Conservation (phyloP, 2,329 filamentous ascomycete species). For the Cladosporium austrohemisphaericum region DNA sequence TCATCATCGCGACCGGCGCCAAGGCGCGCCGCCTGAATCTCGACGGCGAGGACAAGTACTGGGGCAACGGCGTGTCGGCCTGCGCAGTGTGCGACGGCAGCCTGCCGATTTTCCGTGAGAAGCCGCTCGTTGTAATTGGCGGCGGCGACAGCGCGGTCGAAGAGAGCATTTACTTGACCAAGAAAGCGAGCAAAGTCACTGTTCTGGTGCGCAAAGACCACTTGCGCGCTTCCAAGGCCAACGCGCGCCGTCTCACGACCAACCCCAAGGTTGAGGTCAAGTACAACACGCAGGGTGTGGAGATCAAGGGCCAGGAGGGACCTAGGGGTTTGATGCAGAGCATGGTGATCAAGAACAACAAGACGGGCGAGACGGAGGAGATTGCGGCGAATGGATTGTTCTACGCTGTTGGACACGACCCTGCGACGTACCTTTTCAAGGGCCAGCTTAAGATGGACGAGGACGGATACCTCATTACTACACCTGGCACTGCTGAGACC, state of each 20-base stretch:
- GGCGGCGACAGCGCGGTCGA: slow-evolving; percentile 96
- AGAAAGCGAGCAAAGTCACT: slow-evolving; percentile 93
- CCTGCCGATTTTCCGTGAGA: slow-evolving; percentile 94
- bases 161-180: slow-evolving; percentile 94
- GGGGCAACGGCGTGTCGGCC: slow-evolving; percentile 94
- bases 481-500: slow-evolving; percentile 82
- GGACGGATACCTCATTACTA: slow-evolving; percentile 87
- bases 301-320: slow-evolving; percentile 80
- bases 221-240: slow-evolving; percentile 83
- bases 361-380: slow-evolving; percentile 73
- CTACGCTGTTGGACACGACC: slow-evolving; percentile 96
- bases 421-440: slow-evolving; percentile 86
- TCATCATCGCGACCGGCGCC: slow-evolving; percentile 94
- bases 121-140: slow-evolving; percentile 91
- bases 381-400: slow-evolving; percentile 89
- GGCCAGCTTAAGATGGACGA: slow-evolving; percentile 82
- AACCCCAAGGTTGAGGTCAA: slow-evolving; percentile 88
- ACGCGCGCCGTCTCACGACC: slow-evolving; percentile 76
- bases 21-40: slow-evolving; percentile 81
- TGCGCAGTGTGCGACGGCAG: slow-evolving; percentile 98
- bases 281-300: slow-evolving; percentile 76
- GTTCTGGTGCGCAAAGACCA: slow-evolving; percentile 86
- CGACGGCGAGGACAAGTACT: slow-evolving; percentile 88
- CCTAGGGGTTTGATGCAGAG: slow-evolving; percentile 77
- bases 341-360: slow-evolving; percentile 75